Conservation (phyloP, 176 grass and related monocot genomes). For the Otatea glauca region DNA sequence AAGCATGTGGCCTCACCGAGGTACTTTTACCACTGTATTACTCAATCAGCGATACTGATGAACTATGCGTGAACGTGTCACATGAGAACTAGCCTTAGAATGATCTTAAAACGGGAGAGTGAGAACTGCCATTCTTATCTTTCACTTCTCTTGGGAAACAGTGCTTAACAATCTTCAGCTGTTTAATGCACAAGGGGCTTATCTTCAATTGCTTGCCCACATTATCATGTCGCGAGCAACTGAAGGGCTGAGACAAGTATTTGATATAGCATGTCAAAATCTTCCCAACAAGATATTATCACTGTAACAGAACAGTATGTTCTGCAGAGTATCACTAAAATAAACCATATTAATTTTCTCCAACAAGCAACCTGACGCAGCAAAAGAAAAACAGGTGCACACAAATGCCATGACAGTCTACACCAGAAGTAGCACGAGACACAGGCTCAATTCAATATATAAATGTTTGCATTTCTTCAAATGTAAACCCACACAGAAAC, state of each 20-base stretch:
- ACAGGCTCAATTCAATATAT: not conserved
- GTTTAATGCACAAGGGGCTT: not conserved
- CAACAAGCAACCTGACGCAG: not conserved
- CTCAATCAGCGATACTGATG: not conserved
- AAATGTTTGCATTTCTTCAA: not conserved
- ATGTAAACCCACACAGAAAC: not conserved
- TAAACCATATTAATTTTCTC: not conserved
- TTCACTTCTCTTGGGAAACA: not conserved
- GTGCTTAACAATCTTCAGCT: not conserved
- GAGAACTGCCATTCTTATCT: not conserved
- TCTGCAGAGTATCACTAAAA: not conserved
- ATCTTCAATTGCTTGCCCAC: not conserved
- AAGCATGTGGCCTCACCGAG: too few species aligned
- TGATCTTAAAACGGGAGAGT: not conserved
- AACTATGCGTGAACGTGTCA: not conserved
- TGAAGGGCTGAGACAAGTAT: not conserved
- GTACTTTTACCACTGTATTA: not conserved
- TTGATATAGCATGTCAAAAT: not conserved
- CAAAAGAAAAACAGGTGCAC: not conserved
- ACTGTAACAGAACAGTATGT: not conserved
- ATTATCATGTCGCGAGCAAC: not conserved
- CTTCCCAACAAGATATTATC: not conserved
- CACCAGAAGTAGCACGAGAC: not conserved
- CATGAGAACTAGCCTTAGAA: not conserved
- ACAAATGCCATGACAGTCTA: not conserved